A percentile compares a stretch with the other conserved stretches of the same genome.
phyloP scores from a whole-genome alignment of 208 protist genomes.

The Trypanosoma vivax region DNA sequence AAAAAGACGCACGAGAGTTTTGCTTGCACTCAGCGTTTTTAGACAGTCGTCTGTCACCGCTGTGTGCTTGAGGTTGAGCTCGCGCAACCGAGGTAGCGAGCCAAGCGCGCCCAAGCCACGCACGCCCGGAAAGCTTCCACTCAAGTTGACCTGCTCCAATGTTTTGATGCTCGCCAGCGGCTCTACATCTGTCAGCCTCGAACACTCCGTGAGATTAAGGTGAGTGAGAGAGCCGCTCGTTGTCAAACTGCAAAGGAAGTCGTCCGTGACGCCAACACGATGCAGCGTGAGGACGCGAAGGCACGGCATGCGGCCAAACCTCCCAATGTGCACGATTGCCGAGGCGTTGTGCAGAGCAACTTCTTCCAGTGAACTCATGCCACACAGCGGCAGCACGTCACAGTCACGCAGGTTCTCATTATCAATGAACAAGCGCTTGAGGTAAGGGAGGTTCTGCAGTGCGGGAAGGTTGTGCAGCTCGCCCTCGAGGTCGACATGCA shows the following conservation, averaged over 20 bases:
- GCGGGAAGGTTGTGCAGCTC: background rate
- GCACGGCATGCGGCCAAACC: background rate
- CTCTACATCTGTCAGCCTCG: slow-evolving; percentile 10
- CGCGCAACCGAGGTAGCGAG: background rate
- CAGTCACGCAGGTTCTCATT: background rate
- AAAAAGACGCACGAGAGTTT: slow-evolving; percentile 5
- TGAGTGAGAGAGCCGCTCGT: slow-evolving; percentile 12
- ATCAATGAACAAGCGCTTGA: background rate
- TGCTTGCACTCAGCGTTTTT: background rate
- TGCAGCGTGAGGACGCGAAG: background rate
- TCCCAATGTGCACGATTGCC: background rate
- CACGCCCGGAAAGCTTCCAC: background rate
- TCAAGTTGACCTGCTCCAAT: background rate
- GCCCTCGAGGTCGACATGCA: background rate
- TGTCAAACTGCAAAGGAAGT: slow-evolving; percentile 9
- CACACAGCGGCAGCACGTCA: background rate
- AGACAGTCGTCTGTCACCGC: slow-evolving; percentile 4
- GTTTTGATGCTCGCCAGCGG: slow-evolving; percentile 8
- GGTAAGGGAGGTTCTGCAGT: background rate
- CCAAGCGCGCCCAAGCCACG: slow-evolving; percentile 1
- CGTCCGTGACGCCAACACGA: background rate
- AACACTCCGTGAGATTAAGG: slow-evolving; percentile 20
- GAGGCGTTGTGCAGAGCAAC: background rate
- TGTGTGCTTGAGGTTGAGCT: background rate
- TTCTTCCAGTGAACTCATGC: slow-evolving; percentile 4